These are phyloP conservation scores for Moesziomyces antarcticus DNA, from an alignment of 1,284 basidiomycete genomes.

Conservation along the genomic window DNA sequence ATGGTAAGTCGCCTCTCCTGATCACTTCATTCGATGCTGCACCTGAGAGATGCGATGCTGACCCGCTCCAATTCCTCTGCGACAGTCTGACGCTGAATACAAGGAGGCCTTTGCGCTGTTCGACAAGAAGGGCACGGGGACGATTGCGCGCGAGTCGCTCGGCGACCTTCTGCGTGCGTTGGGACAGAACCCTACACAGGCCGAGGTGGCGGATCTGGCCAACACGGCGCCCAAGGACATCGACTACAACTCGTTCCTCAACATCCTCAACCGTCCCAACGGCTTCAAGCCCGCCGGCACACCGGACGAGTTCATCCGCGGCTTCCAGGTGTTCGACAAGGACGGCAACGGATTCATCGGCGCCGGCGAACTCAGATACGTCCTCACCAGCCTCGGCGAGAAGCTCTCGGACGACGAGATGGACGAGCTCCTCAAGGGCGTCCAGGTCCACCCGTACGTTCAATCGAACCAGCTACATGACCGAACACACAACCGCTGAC, in stretches of 20 bases:
- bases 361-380: constrained; percentile 89
- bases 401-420: constrained; percentile 98
- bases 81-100: constrained; percentile 67
- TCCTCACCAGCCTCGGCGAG: constrained; percentile 93
- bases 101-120: constrained; percentile 97
- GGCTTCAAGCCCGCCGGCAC: constrained; percentile 85
- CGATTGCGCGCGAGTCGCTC: constrained; percentile 85
- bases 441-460: constrained; percentile 83
- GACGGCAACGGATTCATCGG: constrained; percentile 97
- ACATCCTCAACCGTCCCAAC: constrained; percentile 91
- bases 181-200: constrained; percentile 98
- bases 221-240: constrained; percentile 78
- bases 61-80: too few relatives aligned
- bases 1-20: too few relatives aligned
- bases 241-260: constrained; percentile 77
- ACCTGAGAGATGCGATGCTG: too few relatives aligned
- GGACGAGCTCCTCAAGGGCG: constrained; percentile 95
- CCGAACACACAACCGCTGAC: neutral
- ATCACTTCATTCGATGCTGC: too few relatives aligned
- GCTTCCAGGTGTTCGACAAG: constrained; percentile 99
- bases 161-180: constrained; percentile 95
- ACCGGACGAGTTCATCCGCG: constrained; percentile 93
- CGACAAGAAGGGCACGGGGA: constrained; percentile 93
- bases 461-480: too few relatives aligned
- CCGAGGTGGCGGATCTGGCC: constrained; percentile 88